Conservation (phyloP, 2,329 filamentous ascomycete species). For the Tolypocladium nubicola region DNA sequence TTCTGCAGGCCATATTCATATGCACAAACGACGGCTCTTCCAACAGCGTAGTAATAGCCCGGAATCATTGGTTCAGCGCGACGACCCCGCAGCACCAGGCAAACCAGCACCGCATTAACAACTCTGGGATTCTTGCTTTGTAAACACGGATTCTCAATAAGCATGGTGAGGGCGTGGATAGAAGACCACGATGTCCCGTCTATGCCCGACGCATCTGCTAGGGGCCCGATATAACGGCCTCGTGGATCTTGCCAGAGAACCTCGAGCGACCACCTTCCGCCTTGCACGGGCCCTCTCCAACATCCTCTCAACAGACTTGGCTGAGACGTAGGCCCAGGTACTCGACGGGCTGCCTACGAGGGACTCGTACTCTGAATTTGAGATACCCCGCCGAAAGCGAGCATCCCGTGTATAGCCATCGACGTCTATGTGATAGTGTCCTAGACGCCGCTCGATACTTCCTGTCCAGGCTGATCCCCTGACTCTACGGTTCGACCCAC, state of each 20-base stretch:
- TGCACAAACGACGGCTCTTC: too few relatives aligned
- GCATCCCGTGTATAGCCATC: background rate
- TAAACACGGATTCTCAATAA: background rate
- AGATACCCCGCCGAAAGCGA: background rate
- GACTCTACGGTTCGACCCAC: background rate
- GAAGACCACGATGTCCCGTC: background rate
- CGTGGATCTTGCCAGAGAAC: background rate
- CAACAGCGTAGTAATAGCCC: too few relatives aligned
- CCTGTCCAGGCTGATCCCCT: background rate
- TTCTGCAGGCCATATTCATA: too few relatives aligned
- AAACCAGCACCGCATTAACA: too few relatives aligned
- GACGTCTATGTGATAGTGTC: background rate
- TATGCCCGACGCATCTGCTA: background rate
- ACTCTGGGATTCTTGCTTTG: too few relatives aligned
- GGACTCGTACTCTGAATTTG: background rate
- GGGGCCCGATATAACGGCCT: background rate
- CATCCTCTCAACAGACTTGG: constrained; percentile 1
- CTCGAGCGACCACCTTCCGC: background rate
- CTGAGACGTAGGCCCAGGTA: constrained; percentile 8
- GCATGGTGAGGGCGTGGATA: background rate
- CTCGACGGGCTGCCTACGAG: constrained; percentile 7
- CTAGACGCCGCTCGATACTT: background rate
- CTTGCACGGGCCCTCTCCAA: background rate
- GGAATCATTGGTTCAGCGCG: too few relatives aligned
- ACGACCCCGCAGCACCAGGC: too few relatives aligned